These are phyloP conservation scores for Lupinus albus DNA, from an alignment of 306 rosid genomes.

Conservation along the genomic window DNA sequence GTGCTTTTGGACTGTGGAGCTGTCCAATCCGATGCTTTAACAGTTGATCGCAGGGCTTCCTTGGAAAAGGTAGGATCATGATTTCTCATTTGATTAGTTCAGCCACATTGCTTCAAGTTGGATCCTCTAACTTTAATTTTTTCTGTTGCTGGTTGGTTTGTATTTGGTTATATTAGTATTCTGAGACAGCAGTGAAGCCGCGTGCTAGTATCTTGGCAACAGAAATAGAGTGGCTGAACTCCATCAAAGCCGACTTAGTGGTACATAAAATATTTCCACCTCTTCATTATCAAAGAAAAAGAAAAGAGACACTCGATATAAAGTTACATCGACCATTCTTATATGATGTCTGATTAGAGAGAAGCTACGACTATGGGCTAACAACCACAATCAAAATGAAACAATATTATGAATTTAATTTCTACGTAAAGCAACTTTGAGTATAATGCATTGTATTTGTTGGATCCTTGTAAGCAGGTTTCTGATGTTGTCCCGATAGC, in stretches of 20 bases:
- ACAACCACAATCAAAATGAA: background rate
- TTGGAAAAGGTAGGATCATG: conserved; percentile 70
- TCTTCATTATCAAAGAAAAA: conserved; percentile 12
- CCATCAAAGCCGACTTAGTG: conserved; percentile 92
- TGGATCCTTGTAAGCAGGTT: conserved; percentile 55
- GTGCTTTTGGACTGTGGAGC: conserved; percentile 96
- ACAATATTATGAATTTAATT: conserved; percentile 17
- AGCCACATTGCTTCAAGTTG: background rate
- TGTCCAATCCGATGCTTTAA: conserved; percentile 94
- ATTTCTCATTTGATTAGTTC: conserved; percentile 21
- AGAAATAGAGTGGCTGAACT: conserved; percentile 83
- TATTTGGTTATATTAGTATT: conserved; percentile 60
- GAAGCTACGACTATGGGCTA: conserved; percentile 9
- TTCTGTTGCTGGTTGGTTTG: conserved; percentile 18
- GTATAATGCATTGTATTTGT: conserved; percentile 4
- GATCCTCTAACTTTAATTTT: conserved; percentile 16
- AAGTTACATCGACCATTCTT: background rate
- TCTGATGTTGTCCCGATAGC: conserved; percentile 97
- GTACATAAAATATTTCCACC: conserved; percentile 52
- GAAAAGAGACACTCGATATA: background rate
- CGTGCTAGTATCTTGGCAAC: conserved; percentile 69
- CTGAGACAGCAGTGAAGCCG: conserved; percentile 88
- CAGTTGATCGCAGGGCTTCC: conserved; percentile 95
- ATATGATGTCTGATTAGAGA: background rate
- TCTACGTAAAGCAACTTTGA: conserved; percentile 18